Base-by-base conservation (phyloP, 2,329 filamentous ascomycete species). In the Capronia epimyces region DNA sequence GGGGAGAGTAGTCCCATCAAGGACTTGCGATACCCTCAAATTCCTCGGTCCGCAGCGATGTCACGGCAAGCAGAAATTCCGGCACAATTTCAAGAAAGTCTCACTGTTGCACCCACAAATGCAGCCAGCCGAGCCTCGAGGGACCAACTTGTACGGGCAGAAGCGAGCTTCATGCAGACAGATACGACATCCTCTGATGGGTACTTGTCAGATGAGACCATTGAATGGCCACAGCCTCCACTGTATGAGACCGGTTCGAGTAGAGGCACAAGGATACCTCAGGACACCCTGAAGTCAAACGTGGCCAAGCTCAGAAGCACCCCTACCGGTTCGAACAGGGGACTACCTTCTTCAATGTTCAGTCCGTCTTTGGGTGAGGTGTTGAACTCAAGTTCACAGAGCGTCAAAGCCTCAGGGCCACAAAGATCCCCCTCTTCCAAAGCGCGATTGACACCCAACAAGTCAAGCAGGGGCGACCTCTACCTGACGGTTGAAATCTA, bases 21-120 rank as follows among this genome's bases (percentile, higher is more conserved):
- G 41, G 60, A 59, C 40, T 39, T 60, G 24, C 59, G 50, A 45
- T 64, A 62, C 22, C 56, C 61, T 22, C 52, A 57, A 36, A 56
- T 58, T 16, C 56, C 60, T 43, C 50, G 54, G 3, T 55, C 61
- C 16, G 54, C 52, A 24, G 49, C 57, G 1, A 52, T 64, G 16
- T 64, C 57, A 6, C 60, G 61, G 31, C 58, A 61, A 8, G 59
- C 63, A 16, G 65, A 69, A 41, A 62, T 64, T 3, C 50, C 66
- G 9, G 65, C 66, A 2, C 56, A 62, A 13, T 67, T 65, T 10
- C 65, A 65, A 15, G 21, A 31, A n/a, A 47, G 43, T n/a, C 31
- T 22, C 10, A 21, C 27, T 63, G 64, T 13, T 12, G 22, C 32
- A 2, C 27, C 34, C 21, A 7, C 9, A 10, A 3, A 6, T 21